Percentiles rank a stretch among this genome's conserved stretches.
These are phyloP conservation scores for Sporothrix variecibatus DNA, from an alignment of 2,329 filamentous ascomycete species.

Conservation along the genomic window DNA sequence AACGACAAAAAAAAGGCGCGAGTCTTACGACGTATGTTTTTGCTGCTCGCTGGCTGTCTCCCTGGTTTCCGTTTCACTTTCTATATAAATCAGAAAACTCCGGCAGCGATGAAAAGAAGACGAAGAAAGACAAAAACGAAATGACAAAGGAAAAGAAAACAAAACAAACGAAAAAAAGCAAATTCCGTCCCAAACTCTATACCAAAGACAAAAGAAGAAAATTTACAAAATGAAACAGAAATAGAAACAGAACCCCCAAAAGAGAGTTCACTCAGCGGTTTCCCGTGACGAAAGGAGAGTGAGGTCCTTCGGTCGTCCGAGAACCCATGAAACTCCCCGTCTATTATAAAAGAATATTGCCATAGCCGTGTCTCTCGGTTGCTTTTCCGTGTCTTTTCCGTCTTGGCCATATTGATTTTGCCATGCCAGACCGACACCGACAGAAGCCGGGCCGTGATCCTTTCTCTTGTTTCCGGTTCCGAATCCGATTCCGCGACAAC, in stretches of 20 bases:
- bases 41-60: slow-evolving; percentile 8
- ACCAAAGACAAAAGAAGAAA: background rate
- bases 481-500: background rate
- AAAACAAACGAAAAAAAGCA: too few species aligned
- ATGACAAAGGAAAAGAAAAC: background rate
- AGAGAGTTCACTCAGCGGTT: background rate
- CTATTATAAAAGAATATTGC: slow-evolving; percentile 8
- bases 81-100: slow-evolving; percentile 7
- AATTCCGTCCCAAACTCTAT: background rate
- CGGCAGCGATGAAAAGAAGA: background rate
- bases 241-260: too few species aligned
- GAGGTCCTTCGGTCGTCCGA: background rate
- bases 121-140: background rate
- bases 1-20: background rate
- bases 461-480: background rate
- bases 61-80: background rate
- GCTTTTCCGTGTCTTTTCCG: background rate
- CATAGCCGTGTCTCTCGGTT: background rate
- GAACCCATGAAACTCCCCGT: background rate
- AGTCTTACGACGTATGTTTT: background rate
- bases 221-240: background rate
- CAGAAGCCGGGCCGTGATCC: background rate
- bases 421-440: background rate
- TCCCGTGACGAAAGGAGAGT: background rate
- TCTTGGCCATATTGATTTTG: background rate